Conservation (phyloP, 1,284 basidiomycete genomes). For the Xerocomus amazonicus region DNA sequence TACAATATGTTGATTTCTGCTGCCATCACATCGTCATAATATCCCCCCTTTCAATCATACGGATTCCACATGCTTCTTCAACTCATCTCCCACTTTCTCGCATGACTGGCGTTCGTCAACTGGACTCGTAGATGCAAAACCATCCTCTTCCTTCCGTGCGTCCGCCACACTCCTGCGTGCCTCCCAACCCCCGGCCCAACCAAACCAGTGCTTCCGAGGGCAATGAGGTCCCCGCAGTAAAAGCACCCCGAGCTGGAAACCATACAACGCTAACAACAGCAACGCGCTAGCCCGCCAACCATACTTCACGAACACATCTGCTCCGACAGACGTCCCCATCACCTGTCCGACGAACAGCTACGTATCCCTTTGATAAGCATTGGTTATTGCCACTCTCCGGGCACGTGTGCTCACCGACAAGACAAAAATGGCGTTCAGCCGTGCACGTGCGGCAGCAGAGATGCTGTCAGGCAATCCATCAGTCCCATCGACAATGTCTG, state of each 20-base stretch:
- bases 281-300: conserved; percentile 51
- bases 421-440: conserved; percentile 62
- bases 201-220: conserved; percentile 28
- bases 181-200: conserved; percentile 15
- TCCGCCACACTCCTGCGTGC: no score
- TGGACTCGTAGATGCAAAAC: no score
- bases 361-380: neutral
- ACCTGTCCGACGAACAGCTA: conserved; percentile 45
- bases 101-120: no score
- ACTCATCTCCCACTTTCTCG: no score
- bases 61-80: no score
- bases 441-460: conserved; percentile 48
- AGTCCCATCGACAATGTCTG: neutral
- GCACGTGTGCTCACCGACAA: conserved; percentile 41
- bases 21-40: no score
- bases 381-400: neutral
- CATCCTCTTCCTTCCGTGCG: no score
- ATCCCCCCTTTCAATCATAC: no score
- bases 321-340: conserved; percentile 50
- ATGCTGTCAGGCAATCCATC: conserved; percentile 39
- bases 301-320: conserved; percentile 44
- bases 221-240: conserved; percentile 42
- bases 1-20: no score
- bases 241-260: conserved; percentile 38
- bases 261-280: conserved; percentile 45